Evolutionary conservation across 1,284 basidiomycete genomes (phyloP).

Genomic region (Vanrija pseudolonga): DNA sequence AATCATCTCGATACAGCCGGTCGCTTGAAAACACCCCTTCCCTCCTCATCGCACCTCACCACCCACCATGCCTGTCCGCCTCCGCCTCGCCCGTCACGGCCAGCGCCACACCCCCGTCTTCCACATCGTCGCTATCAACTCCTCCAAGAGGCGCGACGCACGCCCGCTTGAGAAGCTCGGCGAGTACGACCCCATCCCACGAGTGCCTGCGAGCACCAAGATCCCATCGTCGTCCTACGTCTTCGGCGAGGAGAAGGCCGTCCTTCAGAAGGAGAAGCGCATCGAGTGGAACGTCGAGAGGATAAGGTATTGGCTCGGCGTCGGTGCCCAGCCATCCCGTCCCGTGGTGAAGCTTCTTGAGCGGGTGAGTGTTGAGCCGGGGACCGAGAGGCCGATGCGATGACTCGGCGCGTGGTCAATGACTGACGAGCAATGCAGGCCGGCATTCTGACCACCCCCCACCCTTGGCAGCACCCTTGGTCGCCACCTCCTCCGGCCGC

Average conservation of each 20-base stretch:
- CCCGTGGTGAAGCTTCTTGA: slow-evolving; percentile 73
- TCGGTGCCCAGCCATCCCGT: slow-evolving; percentile 78
- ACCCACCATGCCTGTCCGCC: slow-evolving; percentile 69
- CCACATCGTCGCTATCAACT: slow-evolving; percentile 79
- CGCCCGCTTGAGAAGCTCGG: slow-evolving; percentile 86
- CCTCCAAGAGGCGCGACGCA: slow-evolving; percentile 72
- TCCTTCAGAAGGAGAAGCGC: slow-evolving; percentile 58
- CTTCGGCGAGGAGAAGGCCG: slow-evolving; percentile 27
- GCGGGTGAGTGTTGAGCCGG: slow-evolving; percentile 58
- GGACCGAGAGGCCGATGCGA: not conserved
- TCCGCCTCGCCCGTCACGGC: slow-evolving; percentile 84
- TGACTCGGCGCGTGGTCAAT: not conserved
- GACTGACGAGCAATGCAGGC: slow-evolving; percentile 24
- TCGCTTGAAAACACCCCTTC: not conserved
- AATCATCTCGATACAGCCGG: no score
- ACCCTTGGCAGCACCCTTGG: slow-evolving; percentile 44
- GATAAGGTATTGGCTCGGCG: slow-evolving; percentile 82
- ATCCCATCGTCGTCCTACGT: slow-evolving; percentile 39
- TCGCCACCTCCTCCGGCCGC: slow-evolving; percentile 13
- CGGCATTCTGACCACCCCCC: slow-evolving; percentile 37
- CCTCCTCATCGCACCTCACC: not conserved
- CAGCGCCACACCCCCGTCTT: slow-evolving; percentile 72
- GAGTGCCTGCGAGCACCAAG: slow-evolving; percentile 21
- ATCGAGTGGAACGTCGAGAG: slow-evolving; percentile 86
- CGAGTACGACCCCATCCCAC: slow-evolving; percentile 69